A percentile compares a stretch with the other conserved stretches of the same genome.
Conservation (phyloP, 176 grass and related monocot genomes). For the Tillandsia fasciculata region DNA sequence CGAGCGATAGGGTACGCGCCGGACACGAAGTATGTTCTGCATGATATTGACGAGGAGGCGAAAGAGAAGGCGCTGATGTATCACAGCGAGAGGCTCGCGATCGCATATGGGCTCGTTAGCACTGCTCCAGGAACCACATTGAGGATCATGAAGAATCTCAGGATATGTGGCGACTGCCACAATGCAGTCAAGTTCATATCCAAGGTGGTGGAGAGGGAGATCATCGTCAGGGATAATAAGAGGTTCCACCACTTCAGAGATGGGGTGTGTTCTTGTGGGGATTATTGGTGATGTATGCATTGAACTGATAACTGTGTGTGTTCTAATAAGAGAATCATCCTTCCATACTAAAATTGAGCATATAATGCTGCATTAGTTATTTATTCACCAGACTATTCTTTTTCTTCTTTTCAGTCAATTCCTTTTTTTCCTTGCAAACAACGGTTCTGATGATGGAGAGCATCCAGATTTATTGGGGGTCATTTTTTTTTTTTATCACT, state of each 20-base stretch:
- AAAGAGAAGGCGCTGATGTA: constrained; percentile 83
- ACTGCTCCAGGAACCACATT: constrained; percentile 57
- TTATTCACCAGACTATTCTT: too few species aligned
- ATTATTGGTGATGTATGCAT: constrained; percentile 61
- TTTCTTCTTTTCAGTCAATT: too few species aligned
- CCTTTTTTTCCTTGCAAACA: too few species aligned
- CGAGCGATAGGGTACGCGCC: constrained; percentile 62
- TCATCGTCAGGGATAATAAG: constrained; percentile 88
- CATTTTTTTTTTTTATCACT: too few species aligned
- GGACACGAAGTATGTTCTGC: constrained; percentile 65
- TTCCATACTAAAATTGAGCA: not conserved
- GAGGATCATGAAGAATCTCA: constrained; percentile 84
- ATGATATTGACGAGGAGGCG: constrained; percentile 64
- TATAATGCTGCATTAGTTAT: too few species aligned
- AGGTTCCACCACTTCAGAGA: constrained; percentile 85
- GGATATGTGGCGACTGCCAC: constrained; percentile 91
- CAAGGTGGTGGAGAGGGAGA: constrained; percentile 58
- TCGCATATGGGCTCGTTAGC: constrained; percentile 72
- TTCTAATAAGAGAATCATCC: not conserved
- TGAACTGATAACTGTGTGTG: not conserved
- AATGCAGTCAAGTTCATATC: constrained; percentile 82
- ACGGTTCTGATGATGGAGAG: too few species aligned
- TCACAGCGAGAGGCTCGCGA: constrained; percentile 84
- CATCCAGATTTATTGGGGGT: too few species aligned
- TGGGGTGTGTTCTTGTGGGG: constrained; percentile 70